A percentile compares a stretch with the other conserved stretches of the same genome.
phyloP scores from a whole-genome alignment of 129 eudicot species.

The Oenanthe sinensis region DNA sequence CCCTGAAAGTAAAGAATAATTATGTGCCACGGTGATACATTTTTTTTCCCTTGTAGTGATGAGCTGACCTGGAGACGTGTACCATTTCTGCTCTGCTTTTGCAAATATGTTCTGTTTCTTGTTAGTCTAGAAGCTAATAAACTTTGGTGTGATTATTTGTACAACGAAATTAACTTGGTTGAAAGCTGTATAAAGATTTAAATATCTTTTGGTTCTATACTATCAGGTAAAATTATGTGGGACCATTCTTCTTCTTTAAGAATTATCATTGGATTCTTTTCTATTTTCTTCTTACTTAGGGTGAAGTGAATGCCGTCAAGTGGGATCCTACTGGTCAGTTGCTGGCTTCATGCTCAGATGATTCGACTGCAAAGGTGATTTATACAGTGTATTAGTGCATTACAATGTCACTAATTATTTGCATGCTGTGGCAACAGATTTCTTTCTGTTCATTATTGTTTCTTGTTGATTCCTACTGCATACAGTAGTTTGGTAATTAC shows the following conservation, averaged over 20 bases:
- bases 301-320: constrained; percentile 70
- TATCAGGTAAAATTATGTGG: not conserved
- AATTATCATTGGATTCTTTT: not conserved
- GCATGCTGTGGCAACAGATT: too few species aligned
- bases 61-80: too few species aligned
- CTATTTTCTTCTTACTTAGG: not conserved
- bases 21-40: too few species aligned
- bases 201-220: not conserved
- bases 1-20: too few species aligned
- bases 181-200: too few species aligned
- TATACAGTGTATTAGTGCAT: too few species aligned
- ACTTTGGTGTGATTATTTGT: too few species aligned
- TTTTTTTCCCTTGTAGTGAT: not conserved
- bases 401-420: not conserved
- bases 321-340: constrained; percentile 92
- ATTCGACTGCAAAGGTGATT: constrained; percentile 48
- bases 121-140: too few species aligned
- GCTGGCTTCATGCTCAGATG: constrained; percentile 90
- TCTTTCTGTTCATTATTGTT: too few species aligned
- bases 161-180: too few species aligned
- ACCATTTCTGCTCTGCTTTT: not conserved
- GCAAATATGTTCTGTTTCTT: not conserved
- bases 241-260: not conserved
- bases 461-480: too few species aligned
- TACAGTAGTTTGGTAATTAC: too few species aligned